Evolutionary conservation across 2,329 filamentous ascomycete species (phyloP).

Genomic region (Sarocladium kiliense): DNA sequence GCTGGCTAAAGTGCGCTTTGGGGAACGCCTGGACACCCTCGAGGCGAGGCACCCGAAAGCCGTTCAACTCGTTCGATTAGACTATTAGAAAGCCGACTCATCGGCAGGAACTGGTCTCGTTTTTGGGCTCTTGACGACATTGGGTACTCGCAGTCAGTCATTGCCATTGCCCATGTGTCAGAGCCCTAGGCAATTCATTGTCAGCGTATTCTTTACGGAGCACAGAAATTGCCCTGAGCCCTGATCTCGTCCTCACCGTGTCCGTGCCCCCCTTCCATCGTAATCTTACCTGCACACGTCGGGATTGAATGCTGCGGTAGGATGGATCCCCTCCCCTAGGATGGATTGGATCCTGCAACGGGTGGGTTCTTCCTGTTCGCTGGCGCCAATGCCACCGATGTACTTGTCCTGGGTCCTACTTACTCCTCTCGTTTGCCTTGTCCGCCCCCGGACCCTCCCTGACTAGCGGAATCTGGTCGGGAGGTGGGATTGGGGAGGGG

Average conservation of each 20-base stretch:
- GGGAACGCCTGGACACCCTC: no score
- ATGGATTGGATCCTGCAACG: constrained; percentile 3
- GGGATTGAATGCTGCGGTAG: neutral
- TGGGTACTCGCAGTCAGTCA: no score
- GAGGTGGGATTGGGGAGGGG: constrained; percentile 1
- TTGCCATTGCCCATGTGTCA: no score
- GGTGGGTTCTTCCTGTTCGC: neutral
- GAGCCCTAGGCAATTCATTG: no score
- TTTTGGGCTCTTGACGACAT: no score
- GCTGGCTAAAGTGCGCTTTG: no score
- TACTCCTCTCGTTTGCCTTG: neutral
- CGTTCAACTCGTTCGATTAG: neutral
- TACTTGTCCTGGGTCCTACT: neutral
- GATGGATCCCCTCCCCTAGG: neutral
- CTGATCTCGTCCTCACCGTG: neutral
- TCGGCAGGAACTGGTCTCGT: no score
- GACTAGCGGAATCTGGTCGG: constrained; percentile 6
- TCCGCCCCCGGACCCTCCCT: constrained; percentile 3
- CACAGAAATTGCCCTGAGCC: no score
- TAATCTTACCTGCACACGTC: neutral
- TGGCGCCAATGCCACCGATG: neutral
- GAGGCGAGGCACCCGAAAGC: no score
- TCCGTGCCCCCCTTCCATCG: neutral
- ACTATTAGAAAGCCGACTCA: neutral
- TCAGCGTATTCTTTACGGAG: no score